Percentiles rank a stretch among this genome's conserved stretches.
phyloP scores from a whole-genome alignment of 148 eudicot species.

The Diospyros kaki region DNA sequence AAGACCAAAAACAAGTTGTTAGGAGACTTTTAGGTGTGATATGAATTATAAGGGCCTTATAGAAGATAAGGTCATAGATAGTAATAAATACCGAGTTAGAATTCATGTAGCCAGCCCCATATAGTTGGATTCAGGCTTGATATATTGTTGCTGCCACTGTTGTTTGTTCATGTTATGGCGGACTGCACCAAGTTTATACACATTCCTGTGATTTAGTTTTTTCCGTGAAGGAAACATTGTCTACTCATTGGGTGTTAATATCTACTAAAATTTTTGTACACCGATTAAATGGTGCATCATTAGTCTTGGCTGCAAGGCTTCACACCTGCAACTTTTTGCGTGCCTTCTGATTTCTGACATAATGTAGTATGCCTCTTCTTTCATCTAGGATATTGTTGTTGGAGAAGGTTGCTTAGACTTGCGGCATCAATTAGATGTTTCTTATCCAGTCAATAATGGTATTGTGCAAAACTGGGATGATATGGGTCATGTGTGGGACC shows the following conservation, averaged over 20 bases:
- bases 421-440: slow-evolving; percentile 83
- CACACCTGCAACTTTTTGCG: neutral
- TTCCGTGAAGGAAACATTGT: neutral
- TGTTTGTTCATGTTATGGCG: too few relatives aligned
- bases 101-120: too few relatives aligned
- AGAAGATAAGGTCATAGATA: too few relatives aligned
- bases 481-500: slow-evolving; percentile 96
- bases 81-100: too few relatives aligned
- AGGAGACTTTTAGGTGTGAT: too few relatives aligned
- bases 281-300: neutral
- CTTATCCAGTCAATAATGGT: slow-evolving; percentile 97
- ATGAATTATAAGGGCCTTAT: too few relatives aligned
- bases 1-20: too few relatives aligned
- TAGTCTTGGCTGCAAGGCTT: slow-evolving; percentile 2
- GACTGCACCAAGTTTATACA: neutral
- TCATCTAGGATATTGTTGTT: slow-evolving; percentile 79
- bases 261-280: neutral
- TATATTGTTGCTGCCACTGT: too few relatives aligned
- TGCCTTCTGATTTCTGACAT: neutral
- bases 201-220: neutral
- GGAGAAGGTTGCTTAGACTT: slow-evolving; percentile 78
- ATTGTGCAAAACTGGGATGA: slow-evolving; percentile 98
- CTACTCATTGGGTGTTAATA: neutral
- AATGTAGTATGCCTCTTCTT: neutral
- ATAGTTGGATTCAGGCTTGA: too few relatives aligned